These are phyloP conservation scores for Sporothrix protearum DNA, from an alignment of 2,329 filamentous ascomycete species.

Conservation along the genomic window DNA sequence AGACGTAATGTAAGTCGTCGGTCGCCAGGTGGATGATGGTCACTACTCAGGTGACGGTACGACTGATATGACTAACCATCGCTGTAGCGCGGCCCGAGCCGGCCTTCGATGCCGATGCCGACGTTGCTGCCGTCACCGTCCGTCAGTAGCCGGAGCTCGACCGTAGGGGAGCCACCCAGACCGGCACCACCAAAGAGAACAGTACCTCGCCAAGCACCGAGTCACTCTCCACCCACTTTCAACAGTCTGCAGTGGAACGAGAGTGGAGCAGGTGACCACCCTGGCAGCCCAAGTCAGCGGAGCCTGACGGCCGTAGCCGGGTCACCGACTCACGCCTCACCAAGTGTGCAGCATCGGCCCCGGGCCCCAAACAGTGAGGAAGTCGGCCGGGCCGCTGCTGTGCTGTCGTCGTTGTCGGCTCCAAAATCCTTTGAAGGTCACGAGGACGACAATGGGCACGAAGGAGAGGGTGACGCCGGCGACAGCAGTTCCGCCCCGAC, in stretches of 20 bases:
- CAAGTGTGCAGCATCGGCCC: not conserved
- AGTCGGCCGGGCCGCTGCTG: conserved; percentile 22
- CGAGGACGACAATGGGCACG: not conserved
- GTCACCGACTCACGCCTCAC: not conserved
- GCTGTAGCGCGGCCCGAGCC: conserved; percentile 20
- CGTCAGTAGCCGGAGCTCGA: not conserved
- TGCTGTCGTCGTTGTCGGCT: conserved; percentile 20
- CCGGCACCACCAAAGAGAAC: not conserved
- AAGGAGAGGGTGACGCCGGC: not conserved
- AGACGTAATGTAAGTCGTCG: conserved; percentile 22
- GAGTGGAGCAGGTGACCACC: not conserved
- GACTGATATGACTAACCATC: not conserved
- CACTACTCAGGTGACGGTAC: too few species aligned
- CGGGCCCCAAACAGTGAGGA: conserved; percentile 15
- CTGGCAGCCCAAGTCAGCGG: not conserved
- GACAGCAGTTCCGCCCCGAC: not conserved
- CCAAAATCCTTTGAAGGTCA: not conserved
- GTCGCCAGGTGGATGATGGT: not conserved
- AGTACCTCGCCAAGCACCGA: not conserved
- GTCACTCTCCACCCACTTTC: not conserved
- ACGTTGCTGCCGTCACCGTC: conserved; percentile 20
- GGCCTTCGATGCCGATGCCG: conserved; percentile 18
- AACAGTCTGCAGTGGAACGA: not conserved
- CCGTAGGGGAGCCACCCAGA: not conserved
- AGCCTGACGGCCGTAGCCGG: not conserved